phyloP scores from a whole-genome alignment of 148 eudicot species.

The Agrostemma githago region DNA sequence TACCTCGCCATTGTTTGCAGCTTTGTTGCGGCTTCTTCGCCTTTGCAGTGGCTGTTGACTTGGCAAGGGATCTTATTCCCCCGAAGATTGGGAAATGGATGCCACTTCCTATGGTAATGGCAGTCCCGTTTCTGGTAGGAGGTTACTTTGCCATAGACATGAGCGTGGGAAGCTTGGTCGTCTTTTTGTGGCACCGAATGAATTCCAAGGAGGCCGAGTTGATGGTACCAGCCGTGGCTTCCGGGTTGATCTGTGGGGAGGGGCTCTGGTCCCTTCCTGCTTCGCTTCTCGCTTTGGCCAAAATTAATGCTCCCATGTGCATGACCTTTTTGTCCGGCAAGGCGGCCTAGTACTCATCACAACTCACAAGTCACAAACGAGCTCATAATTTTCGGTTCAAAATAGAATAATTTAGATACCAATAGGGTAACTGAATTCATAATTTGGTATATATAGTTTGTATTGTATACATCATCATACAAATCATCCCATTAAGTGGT shows the following conservation, averaged over 20 bases:
- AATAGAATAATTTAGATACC: slow-evolving; percentile 3
- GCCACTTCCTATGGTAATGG: slow-evolving; percentile 78
- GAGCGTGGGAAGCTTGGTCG: slow-evolving; percentile 62
- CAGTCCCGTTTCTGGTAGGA: slow-evolving; percentile 64
- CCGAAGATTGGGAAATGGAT: slow-evolving; percentile 41
- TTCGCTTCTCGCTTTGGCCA: slow-evolving; percentile 58
- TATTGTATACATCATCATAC: background rate
- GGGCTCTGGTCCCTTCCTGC: slow-evolving; percentile 74
- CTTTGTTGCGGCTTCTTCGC: slow-evolving; percentile 56
- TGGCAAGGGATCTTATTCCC: slow-evolving; percentile 42
- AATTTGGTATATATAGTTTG: background rate
- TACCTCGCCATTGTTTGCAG: slow-evolving; percentile 59
- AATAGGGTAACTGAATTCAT: background rate
- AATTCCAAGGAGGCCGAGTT: slow-evolving; percentile 37
- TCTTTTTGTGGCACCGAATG: slow-evolving; percentile 47
- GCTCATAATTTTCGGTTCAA: background rate
- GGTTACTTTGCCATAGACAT: slow-evolving; percentile 71
- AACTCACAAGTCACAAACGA: slow-evolving; percentile 3
- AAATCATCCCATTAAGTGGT: background rate
- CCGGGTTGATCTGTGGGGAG: slow-evolving; percentile 79
- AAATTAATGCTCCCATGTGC: slow-evolving; percentile 62
- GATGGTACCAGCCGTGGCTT: slow-evolving; percentile 73
- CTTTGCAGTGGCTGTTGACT: slow-evolving; percentile 43
- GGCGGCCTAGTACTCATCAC: background rate
- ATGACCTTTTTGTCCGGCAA: slow-evolving; percentile 48